phyloP scores from a whole-genome alignment of 345 rosid genomes.

The Tarenaya hassleriana region DNA sequence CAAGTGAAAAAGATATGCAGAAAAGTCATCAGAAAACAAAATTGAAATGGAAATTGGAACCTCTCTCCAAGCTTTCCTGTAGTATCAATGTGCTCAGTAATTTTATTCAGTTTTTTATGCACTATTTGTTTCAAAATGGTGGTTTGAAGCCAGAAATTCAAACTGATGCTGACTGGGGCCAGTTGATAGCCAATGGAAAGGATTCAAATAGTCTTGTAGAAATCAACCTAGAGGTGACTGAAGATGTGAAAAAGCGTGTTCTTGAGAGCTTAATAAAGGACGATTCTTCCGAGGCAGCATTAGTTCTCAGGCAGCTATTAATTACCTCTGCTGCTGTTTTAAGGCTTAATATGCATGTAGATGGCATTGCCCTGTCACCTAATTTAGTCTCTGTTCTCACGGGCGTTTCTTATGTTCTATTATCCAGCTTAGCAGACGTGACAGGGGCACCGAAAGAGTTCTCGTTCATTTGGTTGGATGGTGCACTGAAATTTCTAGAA shows the following conservation, averaged over 20 bases:
- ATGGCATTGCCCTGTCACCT: conserved; percentile 32
- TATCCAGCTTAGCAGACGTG: conserved; percentile 47
- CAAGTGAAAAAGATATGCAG: conserved; percentile 32
- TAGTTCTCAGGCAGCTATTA: conserved; percentile 64
- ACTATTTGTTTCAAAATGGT: conserved; percentile 35
- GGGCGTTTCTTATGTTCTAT: conserved; percentile 45
- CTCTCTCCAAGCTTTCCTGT: conserved; percentile 33
- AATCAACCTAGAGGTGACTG: conserved; percentile 28
- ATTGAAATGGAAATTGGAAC: conserved; percentile 34
- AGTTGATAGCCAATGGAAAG: conserved; percentile 26
- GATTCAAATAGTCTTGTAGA: conserved; percentile 29
- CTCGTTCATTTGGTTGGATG: conserved; percentile 74
- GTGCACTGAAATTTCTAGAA: conserved; percentile 67
- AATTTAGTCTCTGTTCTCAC: conserved; percentile 38
- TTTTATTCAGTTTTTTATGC: conserved; percentile 34
- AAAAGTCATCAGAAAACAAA: conserved; percentile 33
- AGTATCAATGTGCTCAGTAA: conserved; percentile 37
- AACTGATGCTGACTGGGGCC: conserved; percentile 28
- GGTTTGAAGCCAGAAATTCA: conserved; percentile 26
- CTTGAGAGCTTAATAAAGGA: conserved; percentile 52
- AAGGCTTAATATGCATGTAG: conserved; percentile 52
- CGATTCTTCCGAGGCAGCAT: conserved; percentile 44
- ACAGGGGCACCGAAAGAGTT: conserved; percentile 39
- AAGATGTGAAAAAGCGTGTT: conserved; percentile 30
- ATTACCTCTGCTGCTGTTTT: conserved; percentile 62